Base-by-base conservation (phyloP, 257 asterid genomes). In the Solanum habrochaites region DNA sequence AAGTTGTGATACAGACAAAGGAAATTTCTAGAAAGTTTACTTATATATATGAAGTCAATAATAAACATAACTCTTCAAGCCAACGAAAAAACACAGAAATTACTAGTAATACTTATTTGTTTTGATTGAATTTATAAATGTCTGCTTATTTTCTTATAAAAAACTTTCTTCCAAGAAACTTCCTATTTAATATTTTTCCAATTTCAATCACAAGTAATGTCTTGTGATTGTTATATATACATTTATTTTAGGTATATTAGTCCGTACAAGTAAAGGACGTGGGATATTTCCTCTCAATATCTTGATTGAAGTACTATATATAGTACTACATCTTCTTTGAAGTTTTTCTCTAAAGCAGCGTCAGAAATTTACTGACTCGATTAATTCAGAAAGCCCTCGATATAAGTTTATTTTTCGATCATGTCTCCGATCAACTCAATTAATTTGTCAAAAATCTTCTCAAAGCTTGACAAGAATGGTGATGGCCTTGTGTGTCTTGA, bases 401-500 rank as follows among this genome's bases (percentile, higher is more conserved):
- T 11, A 77, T 77, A 25, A 6, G 40, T 78, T 43, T 0, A 80
- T 77, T 77, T n/a, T 7, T 75, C 60, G 7, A 32, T 16, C 37
- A 88, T 90, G 91, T 86, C 83, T 64, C 66, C 87, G 15, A 58
- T 85, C 21, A 88, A 78, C 43, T 37, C 82, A 47, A 67, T 25
- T 69, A 87, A 90, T 70, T 58, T 90, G 83, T 80, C 88, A 60
- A 83, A 77, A 43, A 89, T 89, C 70, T 90, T 90, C 87, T 40
- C 77, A 49, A 82, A 83, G 67, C 88, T 90, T 15, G 92, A 90
- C 67, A 58, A 62, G 52, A 87, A 89, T 27, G 88, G 91, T 47
- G 88, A 90, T 78, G 92, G 92, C 2, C 58, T 60, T 4, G 89
- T 90, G 56, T 87, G 91, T 83, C 60, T 88, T 43, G 91, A 90